Percentiles rank a stretch among this genome's conserved stretches.
Conservation (phyloP, 2,329 filamentous ascomycete species). For the Colletotrichum sp. region DNA sequence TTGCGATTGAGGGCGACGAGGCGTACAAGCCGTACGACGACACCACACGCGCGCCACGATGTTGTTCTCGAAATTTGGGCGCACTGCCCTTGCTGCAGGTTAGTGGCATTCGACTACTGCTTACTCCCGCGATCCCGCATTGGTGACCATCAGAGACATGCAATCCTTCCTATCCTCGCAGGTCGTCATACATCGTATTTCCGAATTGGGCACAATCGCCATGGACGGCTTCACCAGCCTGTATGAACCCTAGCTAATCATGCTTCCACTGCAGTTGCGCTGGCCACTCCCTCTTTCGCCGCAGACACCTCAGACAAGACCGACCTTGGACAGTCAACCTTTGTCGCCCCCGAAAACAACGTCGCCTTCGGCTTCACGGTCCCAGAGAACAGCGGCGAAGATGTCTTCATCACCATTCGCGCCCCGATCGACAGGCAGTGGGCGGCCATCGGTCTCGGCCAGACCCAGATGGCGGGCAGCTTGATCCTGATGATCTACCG, state of each 20-base stretch:
- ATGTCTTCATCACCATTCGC: slow-evolving; percentile 61
- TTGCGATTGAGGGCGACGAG: background rate
- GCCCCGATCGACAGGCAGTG: slow-evolving; percentile 51
- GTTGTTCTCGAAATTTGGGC: slow-evolving; percentile 18
- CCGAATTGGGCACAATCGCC: background rate
- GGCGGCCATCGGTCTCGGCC: slow-evolving; percentile 61
- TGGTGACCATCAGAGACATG: background rate
- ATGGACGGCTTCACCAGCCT: background rate
- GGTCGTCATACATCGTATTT: background rate
- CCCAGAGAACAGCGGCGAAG: slow-evolving; percentile 47
- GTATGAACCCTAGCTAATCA: background rate
- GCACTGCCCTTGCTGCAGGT: slow-evolving; percentile 20
- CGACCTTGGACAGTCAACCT: slow-evolving; percentile 41
- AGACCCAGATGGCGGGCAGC: slow-evolving; percentile 53
- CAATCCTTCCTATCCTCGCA: background rate
- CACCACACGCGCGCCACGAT: background rate
- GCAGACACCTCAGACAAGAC: slow-evolving; percentile 27
- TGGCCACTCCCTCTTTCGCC: slow-evolving; percentile 26
- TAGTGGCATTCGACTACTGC: background rate
- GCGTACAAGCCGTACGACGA: background rate
- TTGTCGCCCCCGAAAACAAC: slow-evolving; percentile 46
- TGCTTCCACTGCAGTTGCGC: slow-evolving; percentile 1
- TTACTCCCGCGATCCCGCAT: background rate
- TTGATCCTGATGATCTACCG: slow-evolving; percentile 62
- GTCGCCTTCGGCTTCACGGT: slow-evolving; percentile 57